phyloP scores from a whole-genome alignment of 495 filamentous ascomycete species.

The Podospora australis region DNA sequence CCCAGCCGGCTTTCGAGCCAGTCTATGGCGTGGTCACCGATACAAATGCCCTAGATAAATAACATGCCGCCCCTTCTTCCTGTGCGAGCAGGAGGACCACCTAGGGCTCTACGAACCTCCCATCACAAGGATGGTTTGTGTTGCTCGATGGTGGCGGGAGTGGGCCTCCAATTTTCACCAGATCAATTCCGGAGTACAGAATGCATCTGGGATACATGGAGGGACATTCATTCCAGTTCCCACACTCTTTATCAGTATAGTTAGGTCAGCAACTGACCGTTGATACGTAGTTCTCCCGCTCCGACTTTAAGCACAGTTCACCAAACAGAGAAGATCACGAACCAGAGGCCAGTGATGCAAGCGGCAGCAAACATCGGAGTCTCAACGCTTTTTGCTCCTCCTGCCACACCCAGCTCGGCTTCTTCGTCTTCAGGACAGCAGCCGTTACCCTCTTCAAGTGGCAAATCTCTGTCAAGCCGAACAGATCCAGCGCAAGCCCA shows the following conservation, averaged over 20 bases:
- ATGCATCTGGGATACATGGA: conserved; percentile 49
- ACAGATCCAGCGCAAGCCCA: conserved; percentile 15
- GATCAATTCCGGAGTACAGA: conserved; percentile 41
- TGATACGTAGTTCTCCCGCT: conserved; percentile 18
- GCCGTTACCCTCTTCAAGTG: conserved; percentile 35
- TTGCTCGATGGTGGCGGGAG: conserved; percentile 24
- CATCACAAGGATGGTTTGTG: conserved; percentile 25
- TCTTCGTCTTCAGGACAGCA: conserved; percentile 43
- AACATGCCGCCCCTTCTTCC: conserved; percentile 21
- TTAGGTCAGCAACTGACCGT: conserved; percentile 26
- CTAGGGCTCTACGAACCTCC: conserved; percentile 18
- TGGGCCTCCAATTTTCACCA: conserved; percentile 44
- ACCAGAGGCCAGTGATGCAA: neutral
- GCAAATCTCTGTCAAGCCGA: conserved; percentile 28
- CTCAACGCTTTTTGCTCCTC: conserved; percentile 36
- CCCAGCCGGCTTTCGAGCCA: conserved; percentile 46
- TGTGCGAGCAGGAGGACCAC: conserved; percentile 20
- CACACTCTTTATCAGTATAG: neutral
- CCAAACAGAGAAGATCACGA: conserved; percentile 8
- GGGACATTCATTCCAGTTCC: conserved; percentile 51
- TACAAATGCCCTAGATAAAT: conserved; percentile 84
- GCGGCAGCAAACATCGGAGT: conserved; percentile 12
- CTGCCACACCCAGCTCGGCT: conserved; percentile 40
- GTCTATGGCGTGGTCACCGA: conserved; percentile 68
- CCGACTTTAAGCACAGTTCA: conserved; percentile 15